These are phyloP conservation scores for Castanea crenata DNA, from an alignment of 306 rosid genomes.

Conservation along the genomic window DNA sequence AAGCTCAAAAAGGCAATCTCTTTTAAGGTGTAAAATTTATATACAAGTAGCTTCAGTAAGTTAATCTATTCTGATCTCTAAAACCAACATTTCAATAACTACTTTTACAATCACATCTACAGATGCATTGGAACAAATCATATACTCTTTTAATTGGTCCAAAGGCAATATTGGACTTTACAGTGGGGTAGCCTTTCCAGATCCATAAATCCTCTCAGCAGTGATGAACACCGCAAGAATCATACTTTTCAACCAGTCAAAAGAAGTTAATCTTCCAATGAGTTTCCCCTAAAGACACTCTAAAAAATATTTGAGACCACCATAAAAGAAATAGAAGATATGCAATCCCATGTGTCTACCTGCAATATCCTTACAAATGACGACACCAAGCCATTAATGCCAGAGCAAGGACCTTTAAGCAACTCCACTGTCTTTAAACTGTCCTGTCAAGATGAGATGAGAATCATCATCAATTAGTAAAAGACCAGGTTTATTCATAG, in stretches of 20 bases:
- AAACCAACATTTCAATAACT: background rate
- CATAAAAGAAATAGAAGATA: conserved; percentile 8
- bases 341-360: conserved; percentile 39
- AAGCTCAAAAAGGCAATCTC: background rate
- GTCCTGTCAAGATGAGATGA: conserved; percentile 73
- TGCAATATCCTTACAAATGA: conserved; percentile 81
- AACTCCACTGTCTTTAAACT: conserved; percentile 70
- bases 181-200: background rate
- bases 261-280: conserved; percentile 5
- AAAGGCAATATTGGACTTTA: conserved; percentile 5
- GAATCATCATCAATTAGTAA: conserved; percentile 26
- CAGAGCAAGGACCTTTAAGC: conserved; percentile 38
- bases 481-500: background rate
- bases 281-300: background rate
- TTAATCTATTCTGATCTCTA: conserved; percentile 1
- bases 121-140: background rate
- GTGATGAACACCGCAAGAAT: background rate
- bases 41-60: conserved; percentile 11
- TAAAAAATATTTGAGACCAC: background rate
- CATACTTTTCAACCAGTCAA: conserved; percentile 1
- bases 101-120: conserved; percentile 3
- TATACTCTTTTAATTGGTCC: background rate
- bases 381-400: conserved; percentile 80
- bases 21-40: background rate
- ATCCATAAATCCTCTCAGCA: background rate